A percentile compares a stretch with the other conserved stretches of the same genome.
These are phyloP conservation scores for Xylaria sp. DNA, from an alignment of 2,329 filamentous ascomycete species.

Conservation along the genomic window DNA sequence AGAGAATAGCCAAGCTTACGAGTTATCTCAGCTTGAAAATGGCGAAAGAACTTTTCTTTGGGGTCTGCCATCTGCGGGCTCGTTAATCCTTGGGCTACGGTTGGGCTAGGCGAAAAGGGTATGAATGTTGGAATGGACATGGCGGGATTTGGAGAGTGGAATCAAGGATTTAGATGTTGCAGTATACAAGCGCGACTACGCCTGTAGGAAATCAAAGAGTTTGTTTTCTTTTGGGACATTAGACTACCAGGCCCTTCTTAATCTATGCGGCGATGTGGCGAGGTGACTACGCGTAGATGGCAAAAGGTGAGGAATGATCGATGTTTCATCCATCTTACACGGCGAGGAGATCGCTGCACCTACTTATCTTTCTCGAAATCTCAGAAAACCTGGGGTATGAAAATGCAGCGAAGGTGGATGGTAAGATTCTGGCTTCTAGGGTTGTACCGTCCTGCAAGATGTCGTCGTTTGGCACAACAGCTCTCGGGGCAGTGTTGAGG, in stretches of 20 bases:
- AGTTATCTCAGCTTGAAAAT: conserved; percentile 77
- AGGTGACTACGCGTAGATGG: background rate
- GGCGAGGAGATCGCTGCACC: background rate
- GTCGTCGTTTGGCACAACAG: conserved; percentile 28
- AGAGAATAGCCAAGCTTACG: conserved; percentile 53
- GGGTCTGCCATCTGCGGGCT: conserved; percentile 51
- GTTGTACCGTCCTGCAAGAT: conserved; percentile 28
- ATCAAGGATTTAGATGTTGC: background rate
- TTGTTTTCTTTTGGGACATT: background rate
- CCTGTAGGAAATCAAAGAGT: background rate
- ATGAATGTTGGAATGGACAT: conserved; percentile 34
- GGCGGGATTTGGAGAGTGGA: conserved; percentile 12
- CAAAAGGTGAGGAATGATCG: background rate
- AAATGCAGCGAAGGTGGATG: background rate
- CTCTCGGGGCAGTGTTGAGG: too few species aligned
- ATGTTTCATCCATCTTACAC: background rate
- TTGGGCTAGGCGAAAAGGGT: conserved; percentile 31
- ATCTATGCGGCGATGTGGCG: background rate
- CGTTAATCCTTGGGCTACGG: conserved; percentile 32
- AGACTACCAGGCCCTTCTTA: background rate
- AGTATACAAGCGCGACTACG: background rate
- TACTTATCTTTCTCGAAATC: conserved; percentile 8
- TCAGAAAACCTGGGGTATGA: background rate
- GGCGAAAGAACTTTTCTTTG: conserved; percentile 83
- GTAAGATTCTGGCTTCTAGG: background rate